Conservation (phyloP, 164 flowering plant genomes). For the Kingdonia uniflora region DNA sequence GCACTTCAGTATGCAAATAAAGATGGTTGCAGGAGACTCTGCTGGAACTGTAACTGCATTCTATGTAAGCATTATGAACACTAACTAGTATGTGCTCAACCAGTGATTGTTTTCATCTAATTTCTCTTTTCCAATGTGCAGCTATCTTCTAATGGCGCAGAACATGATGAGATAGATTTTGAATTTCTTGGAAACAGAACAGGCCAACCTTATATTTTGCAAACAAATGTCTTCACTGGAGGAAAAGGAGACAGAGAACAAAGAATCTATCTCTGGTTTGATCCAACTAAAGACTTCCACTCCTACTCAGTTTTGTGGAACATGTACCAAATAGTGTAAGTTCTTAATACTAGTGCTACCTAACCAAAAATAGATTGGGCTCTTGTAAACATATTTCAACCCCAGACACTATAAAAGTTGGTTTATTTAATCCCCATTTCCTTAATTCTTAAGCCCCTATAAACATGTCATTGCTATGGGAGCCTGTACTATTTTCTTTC, state of each 20-base stretch:
- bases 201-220: slow-evolving; percentile 67
- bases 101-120: not conserved
- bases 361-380: not conserved
- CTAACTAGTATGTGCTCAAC: not conserved
- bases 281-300: slow-evolving; percentile 47
- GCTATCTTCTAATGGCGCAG: slow-evolving; percentile 52
- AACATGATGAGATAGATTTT: slow-evolving; percentile 79
- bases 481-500: not conserved
- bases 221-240: slow-evolving; percentile 76
- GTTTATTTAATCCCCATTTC: not conserved
- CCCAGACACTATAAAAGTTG: not conserved
- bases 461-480: too few species aligned
- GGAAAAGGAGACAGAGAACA: slow-evolving; percentile 73
- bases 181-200: slow-evolving; percentile 82
- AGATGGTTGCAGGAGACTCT: slow-evolving; percentile 78
- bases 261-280: slow-evolving; percentile 70
- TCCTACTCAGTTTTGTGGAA: slow-evolving; percentile 58
- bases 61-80: slow-evolving; percentile 35
- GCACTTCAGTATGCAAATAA: slow-evolving; percentile 72
- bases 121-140: slow-evolving; percentile 7
- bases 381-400: not conserved
- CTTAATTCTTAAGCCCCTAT: too few species aligned
- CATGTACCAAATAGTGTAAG: slow-evolving; percentile 47
- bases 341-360: not conserved
- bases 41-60: slow-evolving; percentile 91